Percentiles rank a stretch among this genome's conserved stretches.
phyloP scores from a whole-genome alignment of 108 stramenopile species.

The Fragilariopsis cylindrus region DNA sequence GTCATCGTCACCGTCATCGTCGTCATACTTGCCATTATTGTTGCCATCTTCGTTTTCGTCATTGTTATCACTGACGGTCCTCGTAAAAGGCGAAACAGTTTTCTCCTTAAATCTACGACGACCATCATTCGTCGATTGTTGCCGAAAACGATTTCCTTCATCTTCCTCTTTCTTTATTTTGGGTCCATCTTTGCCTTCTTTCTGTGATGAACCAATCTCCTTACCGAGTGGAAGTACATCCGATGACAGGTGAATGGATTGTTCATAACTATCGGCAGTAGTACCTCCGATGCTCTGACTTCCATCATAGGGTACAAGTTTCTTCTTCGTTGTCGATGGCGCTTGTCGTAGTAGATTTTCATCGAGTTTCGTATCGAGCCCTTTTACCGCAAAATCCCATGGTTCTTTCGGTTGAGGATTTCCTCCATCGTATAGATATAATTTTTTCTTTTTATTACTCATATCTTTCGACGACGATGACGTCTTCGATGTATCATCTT shows the following conservation, averaged over 20 bases:
- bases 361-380: slow-evolving; percentile 7
- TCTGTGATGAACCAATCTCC: no score
- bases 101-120: slow-evolving; percentile 3
- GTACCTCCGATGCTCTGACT: neutral
- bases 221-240: no score
- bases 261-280: neutral
- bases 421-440: slow-evolving; percentile 11
- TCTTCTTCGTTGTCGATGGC: neutral
- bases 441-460: neutral
- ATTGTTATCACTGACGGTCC: neutral
- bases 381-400: slow-evolving; percentile 8
- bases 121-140: neutral
- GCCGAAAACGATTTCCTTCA: neutral
- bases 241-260: neutral
- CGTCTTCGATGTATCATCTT: no score
- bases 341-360: neutral
- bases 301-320: slow-evolving; percentile 7
- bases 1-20: neutral
- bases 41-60: neutral
- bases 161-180: neutral
- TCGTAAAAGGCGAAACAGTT: slow-evolving; percentile 14
- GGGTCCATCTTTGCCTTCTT: neutral
- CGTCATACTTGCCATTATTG: neutral
- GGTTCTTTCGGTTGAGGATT: slow-evolving; percentile 11
- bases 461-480: no score